These are phyloP conservation scores for Mycena rebaudengoi DNA, from an alignment of 768 basidiomycete species.

Conservation along the genomic window DNA sequence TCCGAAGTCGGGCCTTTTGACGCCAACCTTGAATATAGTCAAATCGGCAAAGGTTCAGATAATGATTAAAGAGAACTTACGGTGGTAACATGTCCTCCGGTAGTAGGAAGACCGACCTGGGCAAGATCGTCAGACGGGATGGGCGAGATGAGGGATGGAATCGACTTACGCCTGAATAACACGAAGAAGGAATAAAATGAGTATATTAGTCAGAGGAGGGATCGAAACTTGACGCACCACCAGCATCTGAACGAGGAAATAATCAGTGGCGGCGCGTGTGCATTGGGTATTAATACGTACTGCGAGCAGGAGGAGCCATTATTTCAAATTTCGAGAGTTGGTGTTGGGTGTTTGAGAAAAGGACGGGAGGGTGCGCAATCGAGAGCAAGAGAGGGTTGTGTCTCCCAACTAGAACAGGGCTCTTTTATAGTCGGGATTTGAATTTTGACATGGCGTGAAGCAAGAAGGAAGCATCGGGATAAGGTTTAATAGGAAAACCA, in stretches of 20 bases:
- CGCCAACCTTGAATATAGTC: constrained; percentile 53
- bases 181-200: neutral
- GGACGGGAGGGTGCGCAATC: neutral
- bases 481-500: neutral
- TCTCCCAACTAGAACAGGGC: neutral
- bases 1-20: constrained; percentile 73
- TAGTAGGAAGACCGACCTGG: constrained; percentile 16
- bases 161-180: constrained; percentile 1
- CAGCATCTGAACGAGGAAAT: constrained; percentile 1
- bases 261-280: neutral
- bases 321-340: too few species aligned
- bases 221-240: neutral
- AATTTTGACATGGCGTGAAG: constrained; percentile 19
- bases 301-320: constrained; percentile 17
- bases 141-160: neutral
- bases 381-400: neutral
- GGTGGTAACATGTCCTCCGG: constrained; percentile 22
- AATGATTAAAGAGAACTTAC: neutral
- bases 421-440: constrained; percentile 17
- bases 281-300: constrained; percentile 1
- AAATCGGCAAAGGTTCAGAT: neutral
- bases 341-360: neutral
- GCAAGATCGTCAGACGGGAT: neutral
- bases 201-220: neutral
- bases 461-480: constrained; percentile 4